Conservation (phyloP, 225 moss, liverwort and hornwort species). For the Asterella californica region DNA sequence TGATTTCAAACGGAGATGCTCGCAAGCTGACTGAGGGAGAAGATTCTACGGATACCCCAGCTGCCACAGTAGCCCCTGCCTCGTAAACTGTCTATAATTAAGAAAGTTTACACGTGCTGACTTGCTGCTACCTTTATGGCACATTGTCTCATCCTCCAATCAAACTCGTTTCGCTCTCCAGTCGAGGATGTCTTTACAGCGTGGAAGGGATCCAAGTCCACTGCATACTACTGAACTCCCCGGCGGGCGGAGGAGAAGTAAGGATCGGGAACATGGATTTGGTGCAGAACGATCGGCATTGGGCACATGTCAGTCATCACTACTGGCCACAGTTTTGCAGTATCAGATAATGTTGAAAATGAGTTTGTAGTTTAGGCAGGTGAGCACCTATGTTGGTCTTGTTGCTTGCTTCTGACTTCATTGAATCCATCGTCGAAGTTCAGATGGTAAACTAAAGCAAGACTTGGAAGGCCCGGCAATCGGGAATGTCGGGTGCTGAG, state of each 20-base stretch:
- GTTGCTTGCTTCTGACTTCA: conserved; percentile 16
- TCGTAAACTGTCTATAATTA: conserved; percentile 24
- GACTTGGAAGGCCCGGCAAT: conserved; percentile 7
- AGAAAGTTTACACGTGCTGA: conserved; percentile 16
- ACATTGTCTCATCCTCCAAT: conserved; percentile 15
- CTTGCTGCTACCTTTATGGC: conserved; percentile 20
- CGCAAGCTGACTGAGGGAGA: conserved; percentile 31
- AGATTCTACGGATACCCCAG: conserved; percentile 36
- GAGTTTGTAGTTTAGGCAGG: conserved; percentile 30
- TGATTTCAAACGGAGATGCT: conserved; percentile 57
- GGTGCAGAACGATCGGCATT: conserved; percentile 27
- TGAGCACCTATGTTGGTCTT: conserved; percentile 25
- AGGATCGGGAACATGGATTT: conserved; percentile 10
- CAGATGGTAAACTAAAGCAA: conserved; percentile 19
- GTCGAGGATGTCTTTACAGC: conserved; percentile 9
- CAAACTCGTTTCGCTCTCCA: conserved; percentile 12
- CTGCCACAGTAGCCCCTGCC: conserved; percentile 38
- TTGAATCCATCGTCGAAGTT: conserved; percentile 9
- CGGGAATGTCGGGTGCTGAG: conserved; percentile 5
- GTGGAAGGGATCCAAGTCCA: conserved; percentile 14
- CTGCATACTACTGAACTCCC: conserved; percentile 1
- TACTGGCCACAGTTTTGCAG: conserved; percentile 54
- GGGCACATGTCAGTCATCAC: conserved; percentile 39
- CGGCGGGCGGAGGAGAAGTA: conserved; percentile 10
- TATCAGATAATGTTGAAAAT: conserved; percentile 37